Conservation (phyloP, 345 rosid species). For the Camelina laxa region DNA sequence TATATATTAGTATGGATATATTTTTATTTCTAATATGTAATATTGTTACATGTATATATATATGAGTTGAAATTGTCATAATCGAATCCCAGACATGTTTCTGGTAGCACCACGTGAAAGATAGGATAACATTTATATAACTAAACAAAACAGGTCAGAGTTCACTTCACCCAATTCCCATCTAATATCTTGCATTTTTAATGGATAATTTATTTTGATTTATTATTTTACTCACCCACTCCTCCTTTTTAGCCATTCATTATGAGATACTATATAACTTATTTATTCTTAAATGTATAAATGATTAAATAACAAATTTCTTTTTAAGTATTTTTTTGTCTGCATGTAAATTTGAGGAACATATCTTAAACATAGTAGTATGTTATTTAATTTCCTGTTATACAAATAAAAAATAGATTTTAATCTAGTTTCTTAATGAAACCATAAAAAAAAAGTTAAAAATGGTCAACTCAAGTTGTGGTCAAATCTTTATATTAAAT, state of each 20-base stretch:
- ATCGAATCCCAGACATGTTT: slow-evolving; percentile 41
- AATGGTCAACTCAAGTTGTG: slow-evolving; percentile 28
- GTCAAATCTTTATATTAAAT: slow-evolving; percentile 16
- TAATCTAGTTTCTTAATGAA: not conserved
- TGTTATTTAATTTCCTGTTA: not conserved
- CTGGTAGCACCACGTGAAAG: slow-evolving; percentile 47
- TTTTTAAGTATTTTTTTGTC: too few relatives aligned
- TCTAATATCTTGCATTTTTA: slow-evolving; percentile 32
- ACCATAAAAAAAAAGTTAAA: not conserved
- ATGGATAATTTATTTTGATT: not conserved
- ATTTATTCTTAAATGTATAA: not conserved
- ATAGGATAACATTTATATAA: slow-evolving; percentile 43
- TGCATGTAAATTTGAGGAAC: not conserved
- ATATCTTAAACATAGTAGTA: not conserved
- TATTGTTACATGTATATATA: slow-evolving; percentile 3
- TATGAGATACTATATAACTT: not conserved
- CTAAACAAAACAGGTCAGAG: slow-evolving; percentile 46
- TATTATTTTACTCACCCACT: slow-evolving; percentile 18
- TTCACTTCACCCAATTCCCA: slow-evolving; percentile 42
- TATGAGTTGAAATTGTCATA: slow-evolving; percentile 40
- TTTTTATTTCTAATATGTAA: not conserved
- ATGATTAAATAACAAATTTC: too few relatives aligned
- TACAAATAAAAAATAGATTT: not conserved
- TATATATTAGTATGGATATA: not conserved
- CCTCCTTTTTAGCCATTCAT: slow-evolving; percentile 32